A percentile compares a stretch with the other conserved stretches of the same genome.
Evolutionary conservation across 1,284 basidiomycete species (phyloP).

Genomic region (Moesziomyces antarcticus): DNA sequence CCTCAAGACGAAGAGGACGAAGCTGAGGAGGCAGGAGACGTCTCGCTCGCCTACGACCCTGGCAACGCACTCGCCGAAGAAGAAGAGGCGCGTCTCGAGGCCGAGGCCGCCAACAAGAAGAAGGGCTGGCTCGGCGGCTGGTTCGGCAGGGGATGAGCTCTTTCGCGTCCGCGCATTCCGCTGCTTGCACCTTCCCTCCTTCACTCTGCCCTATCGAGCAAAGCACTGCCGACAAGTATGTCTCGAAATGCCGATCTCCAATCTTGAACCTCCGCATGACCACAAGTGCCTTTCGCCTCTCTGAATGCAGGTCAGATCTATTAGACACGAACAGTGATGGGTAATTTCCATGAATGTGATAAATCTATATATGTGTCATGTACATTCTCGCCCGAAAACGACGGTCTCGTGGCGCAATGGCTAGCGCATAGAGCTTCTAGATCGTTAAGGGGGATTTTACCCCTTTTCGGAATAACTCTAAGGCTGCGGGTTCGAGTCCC

Average conservation of each 20-base stretch:
- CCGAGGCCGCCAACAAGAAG: slow-evolving; percentile 43
- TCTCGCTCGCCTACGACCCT: slow-evolving; percentile 53
- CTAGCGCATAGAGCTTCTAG: slow-evolving; percentile 55
- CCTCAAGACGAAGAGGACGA: slow-evolving; percentile 20
- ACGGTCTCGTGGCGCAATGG: slow-evolving; percentile 52
- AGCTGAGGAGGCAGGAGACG: slow-evolving; percentile 26
- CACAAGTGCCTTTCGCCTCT: no score
- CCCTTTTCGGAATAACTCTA: slow-evolving; percentile 21
- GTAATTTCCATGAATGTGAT: no score
- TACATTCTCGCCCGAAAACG: no score
- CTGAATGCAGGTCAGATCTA: no score
- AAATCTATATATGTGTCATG: no score
- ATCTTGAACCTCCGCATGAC: neutral
- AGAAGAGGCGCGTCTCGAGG: slow-evolving; percentile 47
- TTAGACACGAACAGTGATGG: no score
- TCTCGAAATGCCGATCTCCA: neutral
- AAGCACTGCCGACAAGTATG: neutral
- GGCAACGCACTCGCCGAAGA: slow-evolving; percentile 56
- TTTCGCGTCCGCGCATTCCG: neutral
- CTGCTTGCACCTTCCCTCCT: neutral
- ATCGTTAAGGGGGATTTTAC: neutral
- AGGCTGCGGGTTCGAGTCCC: slow-evolving; percentile 57
- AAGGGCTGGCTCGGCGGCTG: slow-evolving; percentile 64
- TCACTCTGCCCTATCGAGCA: no score
- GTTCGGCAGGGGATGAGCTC: slow-evolving; percentile 47